Evolutionary conservation across 2,329 filamentous ascomycete species (phyloP), one percentile per base, ranked within the genome.

Genomic region (Samsoniella hepiali): DNA sequence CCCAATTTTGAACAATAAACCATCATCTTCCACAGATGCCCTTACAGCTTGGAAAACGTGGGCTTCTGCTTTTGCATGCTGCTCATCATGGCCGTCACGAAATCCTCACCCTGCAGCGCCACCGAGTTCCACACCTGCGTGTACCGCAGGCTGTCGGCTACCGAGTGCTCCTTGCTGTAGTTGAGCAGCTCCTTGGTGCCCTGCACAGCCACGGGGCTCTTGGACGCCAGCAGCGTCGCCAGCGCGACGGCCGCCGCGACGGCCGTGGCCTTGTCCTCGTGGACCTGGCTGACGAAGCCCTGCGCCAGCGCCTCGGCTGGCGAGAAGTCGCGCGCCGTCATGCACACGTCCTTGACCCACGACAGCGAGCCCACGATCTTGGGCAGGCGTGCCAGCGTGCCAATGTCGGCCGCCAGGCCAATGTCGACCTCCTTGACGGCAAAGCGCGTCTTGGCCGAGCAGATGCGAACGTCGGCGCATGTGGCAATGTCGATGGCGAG

Each of bases 111-210:
- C 79, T 97, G 93, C 69, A 97, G 73, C 71, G 91, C 90, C 2
- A 87, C 90, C 69, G 87, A 84, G 72, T 98, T 98, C 94, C 93
- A 97, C 1, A 95, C 83, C 11, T 86, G 83, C 4, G 93, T 96
- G 75, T 97, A 97, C 64, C 86, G 85, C 73, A 98, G 77, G 54
- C 88, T 91, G 69, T 96, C 92, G 53, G 84, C 85, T 34, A 96
- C 86, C 2, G 83, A 81, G 73, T 93, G 86, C 74, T 96, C 93
- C 69, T 91, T 83, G 40, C 88, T 90, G 72, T 89, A 91, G 75
- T 95, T 93, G 72, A 97, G 73, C 66, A 96, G 77, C 77, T 95
- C 90, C 80, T 97, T 97, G 9, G 93, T 96, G 6, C 91, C 89
- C 78, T 92, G 86, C 67, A 94, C 90, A 1, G 92, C 93, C 29